A percentile compares a stretch with the other conserved stretches of the same genome.
Evolutionary conservation across 306 rosid species (phyloP).

Genomic region (Trifolium fragiferum): DNA sequence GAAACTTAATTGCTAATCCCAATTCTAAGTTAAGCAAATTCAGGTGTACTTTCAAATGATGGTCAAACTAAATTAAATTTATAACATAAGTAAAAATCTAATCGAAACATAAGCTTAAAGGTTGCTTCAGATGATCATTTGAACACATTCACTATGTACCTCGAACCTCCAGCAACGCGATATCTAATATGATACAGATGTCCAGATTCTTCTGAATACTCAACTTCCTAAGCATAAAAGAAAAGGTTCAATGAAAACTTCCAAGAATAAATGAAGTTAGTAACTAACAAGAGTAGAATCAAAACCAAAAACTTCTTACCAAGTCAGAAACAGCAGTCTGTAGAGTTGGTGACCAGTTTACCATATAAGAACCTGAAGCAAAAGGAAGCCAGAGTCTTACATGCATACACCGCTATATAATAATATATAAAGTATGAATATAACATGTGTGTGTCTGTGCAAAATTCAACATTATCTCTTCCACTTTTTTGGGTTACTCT

Average conservation of each 20-base stretch:
- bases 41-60: not conserved
- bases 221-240: conserved; percentile 79
- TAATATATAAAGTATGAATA: conserved; percentile 4
- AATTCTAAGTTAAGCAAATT: too few species aligned
- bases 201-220: conserved; percentile 92
- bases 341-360: conserved; percentile 93
- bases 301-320: conserved; percentile 54
- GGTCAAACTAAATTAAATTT: conserved; percentile 23
- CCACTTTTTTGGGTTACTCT: conserved; percentile 5
- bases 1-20: conserved; percentile 24
- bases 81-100: conserved; percentile 10
- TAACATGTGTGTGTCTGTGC: not conserved
- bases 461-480: conserved; percentile 28
- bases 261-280: conserved; percentile 36
- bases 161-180: conserved; percentile 79
- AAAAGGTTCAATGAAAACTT: conserved; percentile 39
- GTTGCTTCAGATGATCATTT: not conserved
- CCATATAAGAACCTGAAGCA: conserved; percentile 86
- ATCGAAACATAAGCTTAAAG: conserved; percentile 31
- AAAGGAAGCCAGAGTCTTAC: conserved; percentile 10
- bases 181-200: conserved; percentile 80
- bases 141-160: conserved; percentile 48
- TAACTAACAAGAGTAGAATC: conserved; percentile 1
- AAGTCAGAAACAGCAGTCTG: conserved; percentile 98
- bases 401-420: conserved; percentile 23